Percentiles rank a stretch among this genome's conserved stretches.
These are phyloP conservation scores for Neostapfia colusana DNA, from an alignment of 176 grass and related monocot genomes.

Conservation along the genomic window DNA sequence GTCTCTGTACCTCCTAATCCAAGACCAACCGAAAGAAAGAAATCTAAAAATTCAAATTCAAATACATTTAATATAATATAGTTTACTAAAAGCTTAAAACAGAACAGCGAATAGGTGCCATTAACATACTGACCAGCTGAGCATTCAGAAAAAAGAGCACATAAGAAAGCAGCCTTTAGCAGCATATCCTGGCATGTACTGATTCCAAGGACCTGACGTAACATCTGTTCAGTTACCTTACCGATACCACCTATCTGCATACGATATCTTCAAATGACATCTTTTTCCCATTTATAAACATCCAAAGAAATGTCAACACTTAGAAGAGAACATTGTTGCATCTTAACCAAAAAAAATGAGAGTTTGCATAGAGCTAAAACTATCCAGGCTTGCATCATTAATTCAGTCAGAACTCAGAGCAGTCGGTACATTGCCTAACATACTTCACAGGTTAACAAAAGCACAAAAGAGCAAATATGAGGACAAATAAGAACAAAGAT, in stretches of 20 bases:
- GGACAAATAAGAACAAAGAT: background rate
- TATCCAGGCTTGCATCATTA: background rate
- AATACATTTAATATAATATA: slow-evolving; percentile 32
- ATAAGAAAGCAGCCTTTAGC: slow-evolving; percentile 73
- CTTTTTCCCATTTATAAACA: slow-evolving; percentile 26
- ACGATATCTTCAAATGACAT: slow-evolving; percentile 55
- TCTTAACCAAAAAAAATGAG: background rate
- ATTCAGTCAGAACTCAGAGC: background rate
- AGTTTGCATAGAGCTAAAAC: slow-evolving; percentile 16
- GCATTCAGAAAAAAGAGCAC: slow-evolving; percentile 82
- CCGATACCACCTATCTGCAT: slow-evolving; percentile 96
- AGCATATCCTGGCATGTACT: slow-evolving; percentile 83
- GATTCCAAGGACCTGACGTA: slow-evolving; percentile 84
- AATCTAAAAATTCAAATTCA: slow-evolving; percentile 58
- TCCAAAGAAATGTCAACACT: background rate
- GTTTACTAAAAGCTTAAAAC: slow-evolving; percentile 28
- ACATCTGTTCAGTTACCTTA: slow-evolving; percentile 86
- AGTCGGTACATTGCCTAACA: background rate
- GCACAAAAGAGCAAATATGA: background rate
- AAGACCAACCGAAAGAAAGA: slow-evolving; percentile 95
- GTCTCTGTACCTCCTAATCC: slow-evolving; percentile 84
- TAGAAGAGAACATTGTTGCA: slow-evolving; percentile 5
- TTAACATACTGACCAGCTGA: slow-evolving; percentile 69
- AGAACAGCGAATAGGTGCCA: slow-evolving; percentile 24
- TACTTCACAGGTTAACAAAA: slow-evolving; percentile 14